A percentile compares a stretch with the other conserved stretches of the same genome.
phyloP scores from a whole-genome alignment of 306 rosid genomes.

The Lathyrus sativus region DNA sequence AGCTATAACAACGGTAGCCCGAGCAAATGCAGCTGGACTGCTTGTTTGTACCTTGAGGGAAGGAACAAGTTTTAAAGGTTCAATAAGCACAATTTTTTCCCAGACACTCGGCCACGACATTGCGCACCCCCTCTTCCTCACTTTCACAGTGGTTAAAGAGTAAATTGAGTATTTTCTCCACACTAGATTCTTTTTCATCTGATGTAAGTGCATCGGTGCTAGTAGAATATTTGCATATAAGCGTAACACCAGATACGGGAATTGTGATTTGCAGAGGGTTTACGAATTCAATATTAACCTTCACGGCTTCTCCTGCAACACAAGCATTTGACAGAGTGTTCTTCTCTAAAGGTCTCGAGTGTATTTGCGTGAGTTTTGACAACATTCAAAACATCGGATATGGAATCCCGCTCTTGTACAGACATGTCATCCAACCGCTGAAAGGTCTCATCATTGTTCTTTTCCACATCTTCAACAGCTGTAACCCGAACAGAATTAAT shows the following conservation, averaged over 20 bases:
- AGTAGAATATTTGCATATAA: slow-evolving; percentile 68
- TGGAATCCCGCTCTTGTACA: slow-evolving; percentile 51
- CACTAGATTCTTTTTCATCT: no score
- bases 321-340: slow-evolving; percentile 71
- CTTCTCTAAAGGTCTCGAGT: slow-evolving; percentile 59
- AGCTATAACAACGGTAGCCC: slow-evolving; percentile 98
- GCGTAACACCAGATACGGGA: slow-evolving; percentile 70
- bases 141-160: no score
- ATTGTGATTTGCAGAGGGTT: slow-evolving; percentile 89
- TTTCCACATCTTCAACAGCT: slow-evolving; percentile 66
- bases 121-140: no score
- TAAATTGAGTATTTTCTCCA: no score
- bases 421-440: slow-evolving; percentile 57
- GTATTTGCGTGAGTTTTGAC: slow-evolving; percentile 57
- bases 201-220: slow-evolving; percentile 53
- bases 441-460: slow-evolving; percentile 56
- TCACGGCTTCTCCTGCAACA: slow-evolving; percentile 86
- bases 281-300: slow-evolving; percentile 74
- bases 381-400: slow-evolving; percentile 51
- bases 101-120: no score
- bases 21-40: slow-evolving; percentile 91
- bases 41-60: slow-evolving; percentile 92
- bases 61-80: no score
- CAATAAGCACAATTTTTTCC: no score
- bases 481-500: slow-evolving; percentile 58